A percentile compares a stretch with the other conserved stretches of the same genome.
phyloP scores from a whole-genome alignment of 495 filamentous ascomycete species.

The Lasiosphaeria miniovina region DNA sequence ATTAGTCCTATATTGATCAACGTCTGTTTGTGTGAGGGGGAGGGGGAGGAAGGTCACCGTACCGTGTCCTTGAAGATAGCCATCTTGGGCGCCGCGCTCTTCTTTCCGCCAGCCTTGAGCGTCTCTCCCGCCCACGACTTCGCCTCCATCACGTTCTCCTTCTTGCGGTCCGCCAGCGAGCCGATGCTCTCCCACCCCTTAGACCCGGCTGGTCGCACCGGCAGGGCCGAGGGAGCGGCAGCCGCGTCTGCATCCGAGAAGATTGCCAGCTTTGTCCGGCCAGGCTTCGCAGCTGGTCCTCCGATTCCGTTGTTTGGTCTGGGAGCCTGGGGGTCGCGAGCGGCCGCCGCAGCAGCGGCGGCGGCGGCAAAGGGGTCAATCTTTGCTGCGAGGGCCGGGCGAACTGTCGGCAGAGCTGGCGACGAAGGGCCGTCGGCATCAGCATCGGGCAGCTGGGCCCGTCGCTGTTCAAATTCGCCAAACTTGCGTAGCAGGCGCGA shows the following conservation, averaged over 20 bases:
- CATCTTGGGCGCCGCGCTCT: conserved; percentile 74
- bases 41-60: conserved; percentile 45
- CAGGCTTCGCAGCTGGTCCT: conserved; percentile 51
- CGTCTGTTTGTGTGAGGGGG: conserved; percentile 51
- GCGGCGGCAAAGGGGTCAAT: conserved; percentile 68
- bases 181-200: conserved; percentile 94
- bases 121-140: conserved; percentile 92
- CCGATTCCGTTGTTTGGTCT: conserved; percentile 46
- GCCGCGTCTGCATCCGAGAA: conserved; percentile 74
- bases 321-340: conserved; percentile 66
- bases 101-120: conserved; percentile 78
- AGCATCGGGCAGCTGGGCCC: conserved; percentile 56
- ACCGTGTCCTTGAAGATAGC: conserved; percentile 94
- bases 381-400: conserved; percentile 85
- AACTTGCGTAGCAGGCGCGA: conserved; percentile 84
- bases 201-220: conserved; percentile 44
- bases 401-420: conserved; percentile 77
- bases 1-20: conserved; percentile 99
- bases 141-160: conserved; percentile 85
- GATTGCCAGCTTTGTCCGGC: conserved; percentile 80
- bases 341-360: conserved; percentile 32
- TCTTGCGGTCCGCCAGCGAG: conserved; percentile 79
- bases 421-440: conserved; percentile 65
- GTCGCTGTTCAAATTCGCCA: conserved; percentile 79
- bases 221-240: conserved; percentile 45